Conservation (phyloP, 2,329 filamentous ascomycete species). For the Aspergillus pseudoglaucus region DNA sequence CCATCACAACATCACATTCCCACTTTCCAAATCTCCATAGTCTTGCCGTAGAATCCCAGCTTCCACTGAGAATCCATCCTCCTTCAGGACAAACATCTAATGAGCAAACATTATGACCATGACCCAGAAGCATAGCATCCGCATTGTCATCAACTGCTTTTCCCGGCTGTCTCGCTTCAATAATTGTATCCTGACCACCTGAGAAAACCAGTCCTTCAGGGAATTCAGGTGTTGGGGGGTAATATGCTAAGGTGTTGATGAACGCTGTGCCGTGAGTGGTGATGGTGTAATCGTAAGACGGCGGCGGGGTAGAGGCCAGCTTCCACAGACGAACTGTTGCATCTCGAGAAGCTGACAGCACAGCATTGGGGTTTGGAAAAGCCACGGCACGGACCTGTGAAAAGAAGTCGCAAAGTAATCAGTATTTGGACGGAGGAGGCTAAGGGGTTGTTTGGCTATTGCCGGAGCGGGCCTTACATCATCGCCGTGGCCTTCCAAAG, state of each 20-base stretch:
- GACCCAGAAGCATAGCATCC: conserved; percentile 78
- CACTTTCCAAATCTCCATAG: conserved; percentile 83
- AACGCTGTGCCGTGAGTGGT: conserved; percentile 75
- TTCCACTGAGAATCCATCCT: conserved; percentile 75
- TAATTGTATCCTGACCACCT: conserved; percentile 84
- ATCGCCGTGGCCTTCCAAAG: conserved; percentile 80
- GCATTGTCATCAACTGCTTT: conserved; percentile 66
- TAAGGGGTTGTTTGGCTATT: conserved; percentile 1
- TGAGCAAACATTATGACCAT: conserved; percentile 80
- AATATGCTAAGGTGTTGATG: conserved; percentile 76
- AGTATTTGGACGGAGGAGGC: conserved; percentile 13
- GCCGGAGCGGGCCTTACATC: conserved; percentile 59
- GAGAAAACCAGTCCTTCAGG: conserved; percentile 78
- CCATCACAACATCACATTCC: conserved; percentile 66
- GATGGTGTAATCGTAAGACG: conserved; percentile 69
- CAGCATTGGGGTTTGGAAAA: conserved; percentile 64
- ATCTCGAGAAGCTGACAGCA: conserved; percentile 86
- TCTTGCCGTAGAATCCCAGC: conserved; percentile 85
- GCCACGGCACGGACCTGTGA: conserved; percentile 75
- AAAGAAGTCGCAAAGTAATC: conserved; percentile 56
- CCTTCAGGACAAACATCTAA: conserved; percentile 70
- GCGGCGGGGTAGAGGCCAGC: conserved; percentile 58
- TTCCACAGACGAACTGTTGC: conserved; percentile 85
- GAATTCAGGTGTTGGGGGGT: conserved; percentile 61
- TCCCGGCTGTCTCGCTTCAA: conserved; percentile 74